Base-by-base conservation (phyloP, 179 eudicot genomes). In the Silene coronaria region DNA sequence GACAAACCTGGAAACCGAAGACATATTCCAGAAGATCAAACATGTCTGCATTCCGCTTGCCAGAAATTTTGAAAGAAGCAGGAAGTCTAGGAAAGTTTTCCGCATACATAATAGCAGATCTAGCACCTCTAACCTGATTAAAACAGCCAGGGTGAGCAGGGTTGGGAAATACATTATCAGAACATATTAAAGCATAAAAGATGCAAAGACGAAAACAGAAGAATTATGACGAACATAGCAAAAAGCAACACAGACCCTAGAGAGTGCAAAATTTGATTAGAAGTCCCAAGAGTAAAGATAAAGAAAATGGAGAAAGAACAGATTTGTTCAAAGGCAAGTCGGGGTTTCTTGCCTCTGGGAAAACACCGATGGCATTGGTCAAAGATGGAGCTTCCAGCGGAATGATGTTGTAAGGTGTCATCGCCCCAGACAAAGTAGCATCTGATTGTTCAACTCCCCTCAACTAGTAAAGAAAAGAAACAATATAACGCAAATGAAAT, bases 1-100 rank as follows among this genome's bases (percentile, higher is more conserved):
- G 23, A 76, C 80, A 78, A 71, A 95, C 99, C 99, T 96, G 99
- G 84, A 96, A 96, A 73, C 99, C 99, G 83, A 96, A 96, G 74
- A 88, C 89, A 78, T 77, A 89, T 81, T 96, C 96, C 82, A 96
- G 80, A 65, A 96, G 96, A 87, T 96, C 97, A 79, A 96, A 93
- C 92, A 96, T 93, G 82, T 96, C 99, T 74, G 87, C 75, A 82
- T 87, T 85, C 76, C 98, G 89, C 71, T 80, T 83, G 73, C 89
- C 93, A 85, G 91, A 81, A 73, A 75, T 80, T 84, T 85, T 81
- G 84, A 85, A 83, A 79, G 79, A 85, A 81, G 88, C 82, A 65
- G 96, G 99, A 85, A 96, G 86, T 82, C 86, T 84, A 34, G 97
- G 97, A 76, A 87, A 96, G 63, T 82, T 88, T 55, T 91, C 96